Percentiles rank a stretch among this genome's conserved stretches.
These are phyloP conservation scores for Pichia inconspicua DNA, from an alignment of 1,139 yeast genomes.

Conservation along the genomic window DNA sequence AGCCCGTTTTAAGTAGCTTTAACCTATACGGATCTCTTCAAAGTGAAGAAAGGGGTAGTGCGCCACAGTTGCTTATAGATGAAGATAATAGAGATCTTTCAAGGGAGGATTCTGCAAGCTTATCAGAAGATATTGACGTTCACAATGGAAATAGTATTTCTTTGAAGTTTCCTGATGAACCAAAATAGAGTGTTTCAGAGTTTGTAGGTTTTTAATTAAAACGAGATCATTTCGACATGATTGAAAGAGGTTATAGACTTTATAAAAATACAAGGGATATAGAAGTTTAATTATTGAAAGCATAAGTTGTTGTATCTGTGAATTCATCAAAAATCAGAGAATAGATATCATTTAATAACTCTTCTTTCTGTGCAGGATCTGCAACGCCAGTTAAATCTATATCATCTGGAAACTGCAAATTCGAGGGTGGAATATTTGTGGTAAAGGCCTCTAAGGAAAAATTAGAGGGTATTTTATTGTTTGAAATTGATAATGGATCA, in stretches of 20 bases:
- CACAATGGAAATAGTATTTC: constrained; percentile 15
- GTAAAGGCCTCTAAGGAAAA: neutral
- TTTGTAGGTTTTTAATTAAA: neutral
- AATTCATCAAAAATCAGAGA: constrained; percentile 32
- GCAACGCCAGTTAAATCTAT: constrained; percentile 2
- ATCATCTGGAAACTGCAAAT: constrained; percentile 1
- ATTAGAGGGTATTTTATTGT: constrained; percentile 1
- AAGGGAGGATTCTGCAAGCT: neutral
- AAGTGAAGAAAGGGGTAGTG: neutral
- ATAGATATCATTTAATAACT: constrained; percentile 29
- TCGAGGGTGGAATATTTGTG: constrained; percentile 2
- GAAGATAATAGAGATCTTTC: neutral
- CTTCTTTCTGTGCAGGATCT: constrained; percentile 19
- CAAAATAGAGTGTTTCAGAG: neutral
- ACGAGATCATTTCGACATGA: no score
- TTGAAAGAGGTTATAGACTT: neutral
- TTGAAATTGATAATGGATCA: neutral
- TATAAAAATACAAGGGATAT: neutral
- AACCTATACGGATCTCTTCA: constrained; percentile 15
- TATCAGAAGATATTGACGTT: constrained; percentile 7
- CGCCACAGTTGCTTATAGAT: neutral
- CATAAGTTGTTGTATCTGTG: constrained; percentile 24
- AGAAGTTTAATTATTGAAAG: neutral
- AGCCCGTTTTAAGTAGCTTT: constrained; percentile 14
- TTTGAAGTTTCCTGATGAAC: constrained; percentile 12